Base-by-base conservation (phyloP, 257 asterid genomes). In the Eustoma russellianum region DNA sequence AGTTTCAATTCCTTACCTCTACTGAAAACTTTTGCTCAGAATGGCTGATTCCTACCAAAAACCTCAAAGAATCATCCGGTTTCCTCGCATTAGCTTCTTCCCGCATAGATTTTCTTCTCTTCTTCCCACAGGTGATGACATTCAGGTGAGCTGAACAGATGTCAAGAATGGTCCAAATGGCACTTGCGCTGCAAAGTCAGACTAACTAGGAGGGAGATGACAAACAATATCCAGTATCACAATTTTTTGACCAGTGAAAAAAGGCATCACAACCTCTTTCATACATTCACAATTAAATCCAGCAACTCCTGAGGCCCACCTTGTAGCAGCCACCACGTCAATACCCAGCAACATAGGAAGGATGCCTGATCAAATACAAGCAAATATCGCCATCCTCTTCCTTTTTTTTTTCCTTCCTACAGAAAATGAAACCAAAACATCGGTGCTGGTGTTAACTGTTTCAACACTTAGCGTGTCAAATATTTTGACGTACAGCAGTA, bases 311-410 rank as follows among this genome's bases (percentile, higher is more conserved):
- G 51, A 51, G 8, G 13, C 46, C 48, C 24, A 45, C 46, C 59
- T 47, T 46, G 48, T 17, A 41, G 54, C 16, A 45, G 66, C 61
- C 34, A 40, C 68, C 70, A 73, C 57, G 52, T 13, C 49, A 19
- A 16, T 61, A 50, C 65, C 33, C 53, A 41, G 50, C 52, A n/a
- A 57, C n/a, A 38, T 51, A 63, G 51, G 59, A 54, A 60, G 48
- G 40, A n/a, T n/a, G n/a, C n/a, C n/a, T n/a, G n/a, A n/a, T n/a
- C n/a, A n/a, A n/a, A n/a, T n/a, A n/a, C n/a, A n/a, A 19, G 28
- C 13, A 46, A 24, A 34, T 28, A 44, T 11, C 3, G 13, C 33
- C 52, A 30, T 53, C 47, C 11, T 38, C n/a, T n/a, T n/a, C 38
- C 47, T n/a, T n/a, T n/a, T n/a, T 11, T 53, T 17, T 19, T 55